phyloP scores from a whole-genome alignment of 345 rosid genomes.

The Arabidopsis arenosa region DNA sequence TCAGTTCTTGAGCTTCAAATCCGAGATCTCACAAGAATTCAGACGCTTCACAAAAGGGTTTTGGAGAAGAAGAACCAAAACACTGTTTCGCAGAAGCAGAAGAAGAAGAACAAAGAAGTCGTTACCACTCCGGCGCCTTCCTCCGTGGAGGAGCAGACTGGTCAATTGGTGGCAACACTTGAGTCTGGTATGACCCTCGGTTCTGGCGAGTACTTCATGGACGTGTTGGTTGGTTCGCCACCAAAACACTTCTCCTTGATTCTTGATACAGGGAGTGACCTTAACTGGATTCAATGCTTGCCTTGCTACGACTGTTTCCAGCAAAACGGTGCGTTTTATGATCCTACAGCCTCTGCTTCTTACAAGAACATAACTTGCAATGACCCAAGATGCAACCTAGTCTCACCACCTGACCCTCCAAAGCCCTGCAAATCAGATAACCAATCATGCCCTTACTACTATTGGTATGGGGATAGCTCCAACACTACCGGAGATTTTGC shows the following conservation, averaged over 20 bases:
- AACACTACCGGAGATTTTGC: conserved; percentile 91
- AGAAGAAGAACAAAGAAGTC: conserved; percentile 15
- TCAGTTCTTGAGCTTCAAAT: conserved; percentile 57
- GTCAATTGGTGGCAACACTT: conserved; percentile 79
- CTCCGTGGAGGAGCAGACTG: conserved; percentile 31
- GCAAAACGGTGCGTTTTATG: conserved; percentile 77
- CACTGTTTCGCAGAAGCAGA: conserved; percentile 50
- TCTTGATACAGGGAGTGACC: conserved; percentile 96
- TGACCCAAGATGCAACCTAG: conserved; percentile 70
- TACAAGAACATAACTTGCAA: conserved; percentile 68
- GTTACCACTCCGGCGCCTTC: conserved; percentile 40
- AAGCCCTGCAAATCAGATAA: conserved; percentile 63
- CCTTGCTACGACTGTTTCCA: conserved; percentile 92
- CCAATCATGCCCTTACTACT: conserved; percentile 84
- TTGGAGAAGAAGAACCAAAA: conserved; percentile 82
- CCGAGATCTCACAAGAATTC: conserved; percentile 75
- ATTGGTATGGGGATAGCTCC: conserved; percentile 90
- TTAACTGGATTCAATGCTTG: conserved; percentile 89
- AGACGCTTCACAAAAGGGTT: conserved; percentile 65
- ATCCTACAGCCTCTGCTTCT: conserved; percentile 67
- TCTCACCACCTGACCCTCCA: conserved; percentile 74
- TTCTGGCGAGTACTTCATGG: conserved; percentile 94
- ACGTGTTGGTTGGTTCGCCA: conserved; percentile 90
- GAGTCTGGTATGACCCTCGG: conserved; percentile 87
- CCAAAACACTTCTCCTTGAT: conserved; percentile 89